A percentile compares a stretch with the other conserved stretches of the same genome.
These are phyloP conservation scores for Linum trigynum DNA, from an alignment of 345 rosid genomes.

Conservation along the genomic window DNA sequence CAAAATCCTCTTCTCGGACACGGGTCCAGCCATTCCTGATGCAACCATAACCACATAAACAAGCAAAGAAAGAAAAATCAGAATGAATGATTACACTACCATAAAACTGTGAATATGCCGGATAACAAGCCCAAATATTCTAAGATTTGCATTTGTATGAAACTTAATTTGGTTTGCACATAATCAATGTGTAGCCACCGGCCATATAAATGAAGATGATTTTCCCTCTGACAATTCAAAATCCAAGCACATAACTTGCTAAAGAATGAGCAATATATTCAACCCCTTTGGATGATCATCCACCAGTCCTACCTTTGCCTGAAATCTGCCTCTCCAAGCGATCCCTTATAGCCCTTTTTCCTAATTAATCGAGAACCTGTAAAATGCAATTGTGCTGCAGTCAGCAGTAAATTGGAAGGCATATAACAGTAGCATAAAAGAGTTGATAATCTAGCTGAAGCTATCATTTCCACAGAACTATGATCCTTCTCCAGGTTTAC, in stretches of 20 bases:
- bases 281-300: no score
- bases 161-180: neutral
- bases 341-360: slow-evolving; percentile 74
- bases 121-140: no score
- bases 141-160: neutral
- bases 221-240: no score
- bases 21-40: no score
- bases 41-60: no score
- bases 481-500: neutral
- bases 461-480: neutral
- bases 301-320: slow-evolving; percentile 58
- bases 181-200: neutral
- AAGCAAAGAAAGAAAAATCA: no score
- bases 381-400: neutral
- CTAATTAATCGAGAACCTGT: slow-evolving; percentile 74
- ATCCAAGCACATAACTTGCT: no score
- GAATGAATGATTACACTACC: no score
- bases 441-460: neutral
- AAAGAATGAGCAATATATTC: no score
- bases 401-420: neutral
- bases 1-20: no score
- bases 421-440: neutral
- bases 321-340: slow-evolving; percentile 66
- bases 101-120: no score
- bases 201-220: neutral